Evolutionary conservation across 306 rosid species (phyloP).

Genomic region (Senna siamea): DNA sequence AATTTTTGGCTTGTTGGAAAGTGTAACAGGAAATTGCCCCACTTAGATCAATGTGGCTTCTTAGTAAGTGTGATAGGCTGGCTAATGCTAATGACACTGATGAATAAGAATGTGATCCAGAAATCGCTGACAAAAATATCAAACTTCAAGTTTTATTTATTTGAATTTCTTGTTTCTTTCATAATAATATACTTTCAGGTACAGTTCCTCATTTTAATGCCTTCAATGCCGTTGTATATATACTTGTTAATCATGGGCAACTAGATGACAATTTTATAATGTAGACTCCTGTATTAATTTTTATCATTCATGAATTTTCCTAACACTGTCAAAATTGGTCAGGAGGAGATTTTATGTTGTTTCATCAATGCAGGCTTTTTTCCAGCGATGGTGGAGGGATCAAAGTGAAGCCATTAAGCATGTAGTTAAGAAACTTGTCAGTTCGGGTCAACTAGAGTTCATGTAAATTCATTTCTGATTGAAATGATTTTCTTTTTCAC

Average conservation of each 20-base stretch:
- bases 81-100: slow-evolving; percentile 26
- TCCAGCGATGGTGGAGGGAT: slow-evolving; percentile 87
- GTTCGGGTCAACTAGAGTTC: slow-evolving; percentile 80
- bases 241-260: slow-evolving; percentile 1
- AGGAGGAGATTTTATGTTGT: background rate
- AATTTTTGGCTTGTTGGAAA: slow-evolving; percentile 4
- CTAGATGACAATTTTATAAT: slow-evolving; percentile 1
- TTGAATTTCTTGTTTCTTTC: slow-evolving; percentile 14
- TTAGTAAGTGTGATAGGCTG: slow-evolving; percentile 17
- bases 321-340: background rate
- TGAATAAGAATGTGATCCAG: background rate
- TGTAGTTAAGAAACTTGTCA: slow-evolving; percentile 60
- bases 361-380: slow-evolving; percentile 66
- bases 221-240: slow-evolving; percentile 16
- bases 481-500: slow-evolving; percentile 4
- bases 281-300: slow-evolving; percentile 3
- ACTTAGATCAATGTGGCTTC: background rate
- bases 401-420: slow-evolving; percentile 65
- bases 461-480: slow-evolving; percentile 52
- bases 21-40: background rate
- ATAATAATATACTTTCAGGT: background rate
- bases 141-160: background rate
- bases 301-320: background rate
- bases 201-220: slow-evolving; percentile 9
- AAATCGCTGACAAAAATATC: slow-evolving; percentile 5